Evolutionary conservation across 768 basidiomycete species (phyloP), one percentile per base, ranked within the genome.

Genomic region (Piloderma croceum): DNA sequence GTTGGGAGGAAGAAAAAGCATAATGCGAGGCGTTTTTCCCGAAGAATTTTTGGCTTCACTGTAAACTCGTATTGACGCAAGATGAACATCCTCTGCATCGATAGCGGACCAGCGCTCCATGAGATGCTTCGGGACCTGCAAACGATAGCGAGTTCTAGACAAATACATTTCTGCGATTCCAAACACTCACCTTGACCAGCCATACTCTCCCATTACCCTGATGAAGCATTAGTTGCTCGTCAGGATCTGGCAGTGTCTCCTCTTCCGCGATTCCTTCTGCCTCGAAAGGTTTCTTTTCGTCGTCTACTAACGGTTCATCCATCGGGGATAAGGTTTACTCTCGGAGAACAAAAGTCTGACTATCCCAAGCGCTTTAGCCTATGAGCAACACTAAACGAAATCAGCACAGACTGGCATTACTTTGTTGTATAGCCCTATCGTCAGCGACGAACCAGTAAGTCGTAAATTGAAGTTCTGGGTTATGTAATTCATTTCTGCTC

Each of bases 1-100:
- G 51, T 77, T 71, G 0, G 79, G 76, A 3, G 82, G 81, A 0
- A 82, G 68, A 48, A 81, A 78, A 34, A 86, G 73, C 37, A 84
- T 62, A 41, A 85, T 85, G 36, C 79, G 74, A 0, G 76, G 72
- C 34, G 72, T 74, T 36, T 67, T 67, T 36, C 66, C 74, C 1
- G 60, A 63, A 6, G 72, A 58, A 12, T 60, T 61, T 25, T 67
- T 60, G 31, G 68, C 60, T 36, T 69, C 69, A 32, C 59, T 57
- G 62, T 90, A 94, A 10, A 96, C 80, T 1, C 91, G 79, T 39
- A 97, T 74, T 6, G 82, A 85, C 6, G 90, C 93, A 1, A 96
- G 75, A 46, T 90, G 83, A 3, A 86, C 64, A 46, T 83, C 85
- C 42, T 88, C 86, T 4, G 73, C 72, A 46, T 80, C 69, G 31